phyloP scores from a whole-genome alignment of 352 stramenopile genomes.

The Phytophthora citrophthora region DNA sequence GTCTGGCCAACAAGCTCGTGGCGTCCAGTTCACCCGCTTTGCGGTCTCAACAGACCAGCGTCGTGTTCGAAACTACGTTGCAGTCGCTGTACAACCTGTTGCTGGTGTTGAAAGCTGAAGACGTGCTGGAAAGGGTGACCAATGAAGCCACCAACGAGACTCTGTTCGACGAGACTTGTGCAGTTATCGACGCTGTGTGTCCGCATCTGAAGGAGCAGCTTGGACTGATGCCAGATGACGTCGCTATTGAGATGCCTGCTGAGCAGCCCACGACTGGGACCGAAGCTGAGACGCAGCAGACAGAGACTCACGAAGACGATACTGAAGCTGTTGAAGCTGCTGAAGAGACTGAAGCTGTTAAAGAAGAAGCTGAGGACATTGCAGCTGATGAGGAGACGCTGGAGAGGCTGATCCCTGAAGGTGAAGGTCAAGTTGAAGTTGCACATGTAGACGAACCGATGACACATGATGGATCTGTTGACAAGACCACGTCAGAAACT shows the following conservation, averaged over 20 bases:
- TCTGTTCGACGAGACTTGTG: constrained; percentile 73
- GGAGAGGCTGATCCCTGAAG: constrained; percentile 22
- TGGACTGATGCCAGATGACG: constrained; percentile 52
- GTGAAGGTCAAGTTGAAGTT: constrained; percentile 27
- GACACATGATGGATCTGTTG: constrained; percentile 1
- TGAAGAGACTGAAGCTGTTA: constrained; percentile 5
- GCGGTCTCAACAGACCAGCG: constrained; percentile 46
- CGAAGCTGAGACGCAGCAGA: neutral
- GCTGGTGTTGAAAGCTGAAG: constrained; percentile 81
- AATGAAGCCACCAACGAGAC: constrained; percentile 51
- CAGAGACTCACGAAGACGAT: constrained; percentile 7
- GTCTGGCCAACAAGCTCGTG: constrained; percentile 76
- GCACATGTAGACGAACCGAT: constrained; percentile 18
- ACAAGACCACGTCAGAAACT: constrained; percentile 10
- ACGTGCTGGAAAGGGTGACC: constrained; percentile 65
- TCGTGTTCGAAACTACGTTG: constrained; percentile 87
- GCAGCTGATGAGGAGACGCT: constrained; percentile 29
- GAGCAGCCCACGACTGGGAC: constrained; percentile 7
- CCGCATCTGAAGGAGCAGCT: constrained; percentile 82
- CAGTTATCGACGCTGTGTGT: constrained; percentile 75
- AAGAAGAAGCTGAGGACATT: constrained; percentile 4
- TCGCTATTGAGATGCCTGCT: constrained; percentile 24
- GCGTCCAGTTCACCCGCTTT: constrained; percentile 42
- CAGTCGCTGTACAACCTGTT: constrained; percentile 89
- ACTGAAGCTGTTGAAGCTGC: neutral